Base-by-base conservation (phyloP, 2,329 filamentous ascomycete species). In the Colletotrichum higginsianum region DNA sequence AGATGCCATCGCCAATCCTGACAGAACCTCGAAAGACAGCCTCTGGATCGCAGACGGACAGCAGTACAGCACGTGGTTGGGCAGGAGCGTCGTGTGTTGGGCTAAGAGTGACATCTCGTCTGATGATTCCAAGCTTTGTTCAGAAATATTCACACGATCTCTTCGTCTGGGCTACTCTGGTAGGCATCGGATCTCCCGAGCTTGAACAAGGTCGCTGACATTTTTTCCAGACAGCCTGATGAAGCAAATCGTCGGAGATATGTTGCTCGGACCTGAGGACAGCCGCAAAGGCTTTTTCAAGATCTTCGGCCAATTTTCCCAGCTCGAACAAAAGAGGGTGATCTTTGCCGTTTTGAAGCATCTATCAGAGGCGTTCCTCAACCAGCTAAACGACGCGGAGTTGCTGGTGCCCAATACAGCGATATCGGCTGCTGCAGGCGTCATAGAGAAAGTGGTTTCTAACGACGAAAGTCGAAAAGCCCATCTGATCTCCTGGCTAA, bases 101-200 rank as follows among this genome's bases (percentile, higher is more conserved):
- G 81, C 77, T 53, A 79, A 74, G 56, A 40, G 42, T 16, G 75
- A 66, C 66, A 80, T 73, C 42, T 74, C 67, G 75, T 80, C 79
- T 74, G 75, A 79, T 13, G 81, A 83, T 11, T 72, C 79, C 15
- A 86, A 82, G 60, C 76, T 86, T 9, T 84, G 82, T 53, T 84
- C 84, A 18, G 84, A 86, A 3, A 61, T 91, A 1, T 82, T 90
- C 16, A 82, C 88, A 4, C 91, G 92, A 73, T 86, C 89, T 1
- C 82, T 96, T 70, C 91, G 88, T 40, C 80, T 98, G 40, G 94
- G 94, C 3, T 94, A 96, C 80, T 84, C 87, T 64, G 92, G 94
- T 93, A 85, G 78, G 83, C 46, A 18, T 30, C 0, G 16, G 26
- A 44, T 47, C 16, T 49, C 16, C 3, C n/a, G 38, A 12, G 47